Evolutionary conservation across 306 rosid genomes (phyloP), one percentile per base, ranked within the genome.

Genomic region (Lathyrus sativus): DNA sequence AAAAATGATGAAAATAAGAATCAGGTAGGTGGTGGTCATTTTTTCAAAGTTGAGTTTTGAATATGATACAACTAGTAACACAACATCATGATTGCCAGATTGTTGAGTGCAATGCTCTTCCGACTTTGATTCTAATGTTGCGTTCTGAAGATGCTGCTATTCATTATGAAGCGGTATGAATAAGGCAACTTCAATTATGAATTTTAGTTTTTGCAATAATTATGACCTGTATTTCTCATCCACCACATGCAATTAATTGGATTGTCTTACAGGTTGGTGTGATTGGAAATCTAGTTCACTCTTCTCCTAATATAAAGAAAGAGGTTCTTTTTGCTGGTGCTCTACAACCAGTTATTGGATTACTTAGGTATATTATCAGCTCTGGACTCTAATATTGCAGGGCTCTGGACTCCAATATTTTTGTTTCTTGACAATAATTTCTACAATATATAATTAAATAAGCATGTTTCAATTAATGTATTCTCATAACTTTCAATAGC

Each of bases 31-130:
- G 64, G 35, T 65, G 67, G 39, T 31, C 4, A 15, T 50, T 76
- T 78, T 29, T 70, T 71, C 19, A 18, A 74, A 69, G 29, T 74
- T 70, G 37, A 38, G 50, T 49, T 60, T 67, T 60, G 33, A 61
- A 42, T 60, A 62, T 62, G 26, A 53, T 55, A 44, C 67, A 11
- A 67, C 18, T 59, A 45, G 67, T 70, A 50, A 43, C 57, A 37
- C 15, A 43, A 54, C 13, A 4, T 75, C 49, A 55, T 68, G 79
- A 42, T 70, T 83, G 71, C 83, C 96, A 93, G 99, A 93, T 93
- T 76, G 99, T 93, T 72, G 96, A 93, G 68, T 90, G 96, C 84
- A 87, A 88, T 93, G 99, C 99, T 71, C 97, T 93, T 76, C 97
- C 95, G n/a, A 93, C 96, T 59, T 87, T 93, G 67, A 93, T 93